A percentile compares a stretch with the other conserved stretches of the same genome.
phyloP scores from a whole-genome alignment of 169 alveolate genomes.

The Plasmodium falciparum region DNA sequence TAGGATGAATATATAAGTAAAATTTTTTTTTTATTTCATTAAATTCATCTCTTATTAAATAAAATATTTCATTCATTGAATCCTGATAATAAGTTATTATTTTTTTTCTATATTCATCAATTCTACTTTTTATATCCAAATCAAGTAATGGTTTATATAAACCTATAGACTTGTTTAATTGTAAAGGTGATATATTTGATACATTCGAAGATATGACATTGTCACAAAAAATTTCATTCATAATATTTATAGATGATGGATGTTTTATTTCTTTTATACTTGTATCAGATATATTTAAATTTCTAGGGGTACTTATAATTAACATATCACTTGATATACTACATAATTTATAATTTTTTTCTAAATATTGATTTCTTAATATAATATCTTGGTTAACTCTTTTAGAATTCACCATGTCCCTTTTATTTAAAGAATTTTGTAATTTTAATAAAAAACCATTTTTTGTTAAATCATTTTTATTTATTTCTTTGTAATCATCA shows the following conservation, averaged over 20 bases:
- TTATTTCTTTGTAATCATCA: constrained; percentile 19
- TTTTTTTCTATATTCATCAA: constrained; percentile 8
- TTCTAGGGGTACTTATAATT: constrained; percentile 45
- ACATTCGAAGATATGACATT: neutral
- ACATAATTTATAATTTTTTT: constrained; percentile 28
- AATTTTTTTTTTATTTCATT: constrained; percentile 11
- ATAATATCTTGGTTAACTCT: constrained; percentile 21
- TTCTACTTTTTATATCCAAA: constrained; percentile 38
- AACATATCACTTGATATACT: constrained; percentile 37
- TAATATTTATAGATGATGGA: constrained; percentile 21
- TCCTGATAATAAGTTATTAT: constrained; percentile 13
- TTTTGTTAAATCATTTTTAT: constrained; percentile 18
- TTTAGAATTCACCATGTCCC: constrained; percentile 53
- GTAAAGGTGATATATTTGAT: neutral
- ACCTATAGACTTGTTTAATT: constrained; percentile 17
- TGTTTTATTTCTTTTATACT: constrained; percentile 38
- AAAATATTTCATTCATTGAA: constrained; percentile 23
- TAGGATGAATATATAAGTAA: constrained; percentile 18
- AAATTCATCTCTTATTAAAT: constrained; percentile 19
- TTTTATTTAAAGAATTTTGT: constrained; percentile 43
- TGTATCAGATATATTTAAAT: constrained; percentile 39
- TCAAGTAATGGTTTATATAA: constrained; percentile 65
- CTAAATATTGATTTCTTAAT: constrained; percentile 40
- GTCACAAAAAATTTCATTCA: constrained; percentile 5
- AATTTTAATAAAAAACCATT: constrained; percentile 38